phyloP scores from a whole-genome alignment of 192 early-diverging fungal species.

The Coemansia guatemalensis region DNA sequence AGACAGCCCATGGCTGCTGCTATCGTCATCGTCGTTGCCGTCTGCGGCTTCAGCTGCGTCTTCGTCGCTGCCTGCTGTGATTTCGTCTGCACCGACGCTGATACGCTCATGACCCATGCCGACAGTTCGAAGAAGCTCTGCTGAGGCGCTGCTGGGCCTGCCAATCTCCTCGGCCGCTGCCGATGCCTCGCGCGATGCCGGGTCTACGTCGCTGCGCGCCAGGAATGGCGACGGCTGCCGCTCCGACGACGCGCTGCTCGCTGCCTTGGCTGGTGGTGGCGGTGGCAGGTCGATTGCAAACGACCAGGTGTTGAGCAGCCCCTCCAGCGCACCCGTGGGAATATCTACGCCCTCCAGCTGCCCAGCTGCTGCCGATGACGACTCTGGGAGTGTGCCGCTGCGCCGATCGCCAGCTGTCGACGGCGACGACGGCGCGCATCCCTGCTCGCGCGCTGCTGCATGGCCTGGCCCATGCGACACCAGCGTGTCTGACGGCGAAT shows the following conservation, averaged over 20 bases:
- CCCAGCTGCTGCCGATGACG: conserved; percentile 4
- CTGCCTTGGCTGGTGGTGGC: not conserved
- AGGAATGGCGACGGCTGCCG: not conserved
- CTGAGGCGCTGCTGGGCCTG: not conserved
- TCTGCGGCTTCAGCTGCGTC: not conserved
- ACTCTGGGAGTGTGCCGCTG: not conserved
- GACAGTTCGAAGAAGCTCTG: not conserved
- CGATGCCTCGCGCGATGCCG: not conserved
- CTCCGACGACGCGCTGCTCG: not conserved
- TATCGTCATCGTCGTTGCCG: not conserved
- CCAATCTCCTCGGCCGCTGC: not conserved
- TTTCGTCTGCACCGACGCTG: conserved; percentile 10
- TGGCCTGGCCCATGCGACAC: conserved; percentile 19
- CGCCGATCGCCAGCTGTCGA: not conserved
- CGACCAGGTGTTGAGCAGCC: conserved; percentile 47
- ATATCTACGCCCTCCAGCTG: conserved; percentile 37
- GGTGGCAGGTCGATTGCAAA: conserved; percentile 8
- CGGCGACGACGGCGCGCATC: not conserved
- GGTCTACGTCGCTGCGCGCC: not conserved
- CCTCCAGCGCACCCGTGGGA: conserved; percentile 32
- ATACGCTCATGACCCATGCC: not conserved
- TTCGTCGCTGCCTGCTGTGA: conserved; percentile 6
- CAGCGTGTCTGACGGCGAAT: conserved; percentile 42
- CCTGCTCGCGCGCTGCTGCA: not conserved
- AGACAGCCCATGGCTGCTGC: not conserved